These are phyloP conservation scores for Trichoderma polysporum DNA, from an alignment of 2,329 filamentous ascomycete species.

Conservation along the genomic window DNA sequence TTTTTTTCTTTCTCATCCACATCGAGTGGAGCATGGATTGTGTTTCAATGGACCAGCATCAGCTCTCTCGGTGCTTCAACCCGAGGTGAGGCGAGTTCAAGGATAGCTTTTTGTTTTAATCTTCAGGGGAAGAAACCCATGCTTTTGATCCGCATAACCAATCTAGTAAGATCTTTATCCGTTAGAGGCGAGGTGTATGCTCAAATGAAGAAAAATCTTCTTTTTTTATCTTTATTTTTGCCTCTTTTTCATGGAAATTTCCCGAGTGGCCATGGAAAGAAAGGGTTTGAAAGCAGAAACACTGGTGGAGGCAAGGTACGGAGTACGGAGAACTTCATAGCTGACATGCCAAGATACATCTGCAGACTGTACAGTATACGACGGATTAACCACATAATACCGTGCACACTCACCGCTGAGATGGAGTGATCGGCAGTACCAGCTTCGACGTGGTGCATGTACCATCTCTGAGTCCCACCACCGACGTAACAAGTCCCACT, in stretches of 20 bases:
- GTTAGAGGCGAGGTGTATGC: neutral
- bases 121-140: neutral
- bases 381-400: neutral
- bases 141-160: neutral
- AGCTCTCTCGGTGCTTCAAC: neutral
- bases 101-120: neutral
- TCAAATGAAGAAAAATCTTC: neutral
- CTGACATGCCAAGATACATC: neutral
- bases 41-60: neutral
- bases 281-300: neutral
- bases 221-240: neutral
- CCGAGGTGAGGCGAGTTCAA: neutral
- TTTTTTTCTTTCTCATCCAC: neutral
- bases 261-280: neutral
- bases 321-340: too few relatives aligned
- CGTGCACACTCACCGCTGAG: constrained; percentile 5
- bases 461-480: neutral
- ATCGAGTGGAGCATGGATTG: neutral
- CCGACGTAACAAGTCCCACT: neutral
- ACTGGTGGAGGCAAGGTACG: too few relatives aligned
- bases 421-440: constrained; percentile 34
- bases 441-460: constrained; percentile 31
- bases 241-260: neutral
- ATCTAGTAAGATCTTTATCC: neutral
- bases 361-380: neutral